phyloP scores from a whole-genome alignment of 1,139 yeast species.

The Magnusiomyces tetraspermus region DNA sequence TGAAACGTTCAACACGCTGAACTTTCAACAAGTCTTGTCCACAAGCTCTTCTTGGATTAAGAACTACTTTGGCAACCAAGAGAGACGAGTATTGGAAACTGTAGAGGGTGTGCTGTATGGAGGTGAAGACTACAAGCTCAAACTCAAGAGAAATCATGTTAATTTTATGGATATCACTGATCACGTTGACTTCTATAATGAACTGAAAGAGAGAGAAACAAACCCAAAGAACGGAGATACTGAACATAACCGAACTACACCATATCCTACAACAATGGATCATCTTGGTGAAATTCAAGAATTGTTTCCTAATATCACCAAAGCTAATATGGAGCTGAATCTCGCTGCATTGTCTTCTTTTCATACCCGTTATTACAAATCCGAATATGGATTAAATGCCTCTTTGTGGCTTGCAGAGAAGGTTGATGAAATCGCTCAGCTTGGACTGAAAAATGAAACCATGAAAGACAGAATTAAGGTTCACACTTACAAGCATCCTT shows the following conservation, averaged over 20 bases:
- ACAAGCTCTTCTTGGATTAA: neutral
- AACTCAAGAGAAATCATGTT: conserved; percentile 1
- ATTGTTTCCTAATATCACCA: conserved; percentile 4
- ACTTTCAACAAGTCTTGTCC: neutral
- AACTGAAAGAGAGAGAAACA: conserved; percentile 2
- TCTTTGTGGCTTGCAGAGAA: conserved; percentile 59
- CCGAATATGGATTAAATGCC: conserved; percentile 58
- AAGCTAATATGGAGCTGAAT: conserved; percentile 4
- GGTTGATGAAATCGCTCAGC: conserved; percentile 36
- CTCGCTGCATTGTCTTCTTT: conserved; percentile 40
- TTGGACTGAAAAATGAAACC: conserved; percentile 46
- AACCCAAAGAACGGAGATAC: neutral
- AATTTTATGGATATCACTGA: conserved; percentile 15
- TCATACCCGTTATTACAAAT: conserved; percentile 72
- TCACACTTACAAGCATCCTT: conserved; percentile 8
- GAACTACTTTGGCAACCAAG: neutral
- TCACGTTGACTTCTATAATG: conserved; percentile 11
- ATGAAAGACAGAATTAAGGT: conserved; percentile 4
- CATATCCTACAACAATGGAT: conserved; percentile 7
- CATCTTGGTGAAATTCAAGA: neutral
- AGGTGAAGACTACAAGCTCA: neutral
- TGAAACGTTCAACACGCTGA: neutral
- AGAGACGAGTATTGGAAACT: conserved; percentile 2
- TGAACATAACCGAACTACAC: neutral
- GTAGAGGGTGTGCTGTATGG: neutral